phyloP scores from a whole-genome alignment of 345 rosid species.

The Salix koriyanagi region DNA sequence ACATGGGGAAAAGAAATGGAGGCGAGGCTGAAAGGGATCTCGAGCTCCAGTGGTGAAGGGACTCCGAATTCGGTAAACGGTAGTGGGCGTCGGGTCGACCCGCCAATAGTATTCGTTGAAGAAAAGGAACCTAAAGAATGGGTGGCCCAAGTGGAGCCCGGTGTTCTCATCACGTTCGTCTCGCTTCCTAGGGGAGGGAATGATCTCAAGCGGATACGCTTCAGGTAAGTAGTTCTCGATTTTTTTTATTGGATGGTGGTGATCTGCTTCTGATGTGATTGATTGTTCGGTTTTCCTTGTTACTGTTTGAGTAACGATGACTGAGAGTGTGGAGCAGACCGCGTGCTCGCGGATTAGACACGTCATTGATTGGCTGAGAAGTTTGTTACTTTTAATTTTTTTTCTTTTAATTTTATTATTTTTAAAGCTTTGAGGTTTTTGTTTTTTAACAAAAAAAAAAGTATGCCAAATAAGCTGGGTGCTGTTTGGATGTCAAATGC shows the following conservation, averaged over 20 bases:
- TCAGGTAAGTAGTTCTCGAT: slow-evolving; percentile 19
- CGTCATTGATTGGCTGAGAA: slow-evolving; percentile 15
- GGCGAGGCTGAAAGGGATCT: slow-evolving; percentile 31
- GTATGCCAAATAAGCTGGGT: background rate
- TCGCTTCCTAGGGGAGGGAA: slow-evolving; percentile 30
- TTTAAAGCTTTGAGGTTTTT: background rate
- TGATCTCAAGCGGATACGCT: slow-evolving; percentile 37
- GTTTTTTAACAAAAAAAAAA: background rate
- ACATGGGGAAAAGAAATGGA: slow-evolving; percentile 37
- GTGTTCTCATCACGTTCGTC: slow-evolving; percentile 31
- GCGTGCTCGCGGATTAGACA: slow-evolving; percentile 11
- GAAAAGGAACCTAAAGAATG: slow-evolving; percentile 33
- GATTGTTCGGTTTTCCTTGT: slow-evolving; percentile 10
- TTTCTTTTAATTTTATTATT: background rate
- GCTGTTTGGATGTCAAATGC: background rate
- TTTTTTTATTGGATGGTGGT: slow-evolving; percentile 11
- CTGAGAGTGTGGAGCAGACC: background rate
- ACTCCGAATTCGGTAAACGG: slow-evolving; percentile 29
- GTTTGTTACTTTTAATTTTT: background rate
- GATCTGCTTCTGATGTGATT: background rate
- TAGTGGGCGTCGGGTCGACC: slow-evolving; percentile 27
- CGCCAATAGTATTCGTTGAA: slow-evolving; percentile 27
- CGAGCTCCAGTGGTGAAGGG: slow-evolving; percentile 33
- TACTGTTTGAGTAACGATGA: background rate
- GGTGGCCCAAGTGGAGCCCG: slow-evolving; percentile 40